Conservation (phyloP, 2,329 filamentous ascomycete genomes). For the Penicillium corylophilum region DNA sequence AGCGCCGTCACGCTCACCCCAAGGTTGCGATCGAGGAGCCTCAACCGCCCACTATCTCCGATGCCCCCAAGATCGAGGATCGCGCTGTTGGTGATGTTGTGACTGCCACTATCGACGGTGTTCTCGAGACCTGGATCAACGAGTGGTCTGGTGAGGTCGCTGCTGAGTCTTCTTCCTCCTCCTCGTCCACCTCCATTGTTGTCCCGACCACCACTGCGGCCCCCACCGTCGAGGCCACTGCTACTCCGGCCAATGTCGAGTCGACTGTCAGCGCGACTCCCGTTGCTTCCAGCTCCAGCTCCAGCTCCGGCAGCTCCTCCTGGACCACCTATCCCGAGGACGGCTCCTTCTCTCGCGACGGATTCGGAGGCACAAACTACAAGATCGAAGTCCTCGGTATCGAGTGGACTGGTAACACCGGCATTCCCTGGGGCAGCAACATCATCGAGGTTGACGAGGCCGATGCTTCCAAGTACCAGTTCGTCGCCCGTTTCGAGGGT, state of each 20-base stretch:
- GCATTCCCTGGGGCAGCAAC: slow-evolving; percentile 43
- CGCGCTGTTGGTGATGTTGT: slow-evolving; percentile 35
- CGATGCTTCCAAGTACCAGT: slow-evolving; percentile 35
- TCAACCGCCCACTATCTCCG: slow-evolving; percentile 3
- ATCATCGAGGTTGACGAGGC: slow-evolving; percentile 37
- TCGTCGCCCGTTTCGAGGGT: slow-evolving; percentile 37
- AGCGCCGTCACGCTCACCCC: slow-evolving; percentile 37
- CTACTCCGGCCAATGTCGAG: slow-evolving; percentile 9
- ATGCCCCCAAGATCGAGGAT: slow-evolving; percentile 20
- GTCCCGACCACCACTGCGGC: slow-evolving; percentile 12
- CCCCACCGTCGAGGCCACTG: not conserved
- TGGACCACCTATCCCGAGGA: too few relatives aligned
- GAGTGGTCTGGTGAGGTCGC: slow-evolving; percentile 30
- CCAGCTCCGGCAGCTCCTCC: too few relatives aligned
- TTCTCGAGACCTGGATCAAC: slow-evolving; percentile 37
- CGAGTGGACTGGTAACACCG: slow-evolving; percentile 43
- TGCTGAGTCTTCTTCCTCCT: slow-evolving; percentile 11
- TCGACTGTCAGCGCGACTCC: slow-evolving; percentile 15
- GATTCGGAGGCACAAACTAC: slow-evolving; percentile 34
- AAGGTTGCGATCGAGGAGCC: slow-evolving; percentile 6
- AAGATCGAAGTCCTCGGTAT: too few relatives aligned
- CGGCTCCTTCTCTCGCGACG: slow-evolving; percentile 24
- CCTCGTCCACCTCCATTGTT: slow-evolving; percentile 13
- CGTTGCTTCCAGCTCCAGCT: slow-evolving; percentile 1
- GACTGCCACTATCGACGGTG: slow-evolving; percentile 34